Percentiles rank a stretch among this genome's conserved stretches.
phyloP scores from a whole-genome alignment of 805 yeast species.

The Clavispora fructus region DNA sequence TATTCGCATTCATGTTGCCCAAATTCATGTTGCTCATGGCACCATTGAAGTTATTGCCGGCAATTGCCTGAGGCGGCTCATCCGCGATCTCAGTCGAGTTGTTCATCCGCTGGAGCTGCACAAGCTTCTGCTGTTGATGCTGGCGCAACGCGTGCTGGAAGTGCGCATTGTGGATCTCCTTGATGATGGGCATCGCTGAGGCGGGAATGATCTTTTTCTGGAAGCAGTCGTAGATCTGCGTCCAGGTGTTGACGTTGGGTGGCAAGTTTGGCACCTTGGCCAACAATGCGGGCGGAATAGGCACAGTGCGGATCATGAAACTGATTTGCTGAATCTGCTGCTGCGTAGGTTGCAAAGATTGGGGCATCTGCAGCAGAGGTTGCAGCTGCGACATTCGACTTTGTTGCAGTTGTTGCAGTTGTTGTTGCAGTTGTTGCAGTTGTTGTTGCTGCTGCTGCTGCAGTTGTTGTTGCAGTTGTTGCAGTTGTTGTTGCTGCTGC shows the following conservation, averaged over 20 bases:
- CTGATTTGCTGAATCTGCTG: conserved; percentile 36
- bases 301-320: conserved; percentile 51
- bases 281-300: conserved; percentile 66
- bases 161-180: conserved; percentile 64
- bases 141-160: conserved; percentile 51
- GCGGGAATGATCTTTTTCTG: conserved; percentile 55
- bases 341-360: conserved; percentile 12
- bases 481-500: conserved; percentile 15
- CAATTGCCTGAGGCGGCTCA: neutral
- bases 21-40: conserved; percentile 3
- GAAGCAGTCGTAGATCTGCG: conserved; percentile 61
- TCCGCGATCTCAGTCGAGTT: neutral
- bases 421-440: conserved; percentile 5
- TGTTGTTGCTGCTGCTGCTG: conserved; percentile 20
- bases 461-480: conserved; percentile 14
- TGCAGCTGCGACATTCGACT: conserved; percentile 5
- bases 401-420: conserved; percentile 16
- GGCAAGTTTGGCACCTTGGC: conserved; percentile 73
- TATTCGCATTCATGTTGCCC: neutral
- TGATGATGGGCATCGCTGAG: conserved; percentile 53
- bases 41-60: neutral
- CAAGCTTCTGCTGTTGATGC: conserved; percentile 40
- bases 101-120: conserved; percentile 12
- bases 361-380: conserved; percentile 7
- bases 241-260: conserved; percentile 76